phyloP scores from a whole-genome alignment of 2,329 filamentous ascomycete genomes.

The Alternaria brassicicola region DNA sequence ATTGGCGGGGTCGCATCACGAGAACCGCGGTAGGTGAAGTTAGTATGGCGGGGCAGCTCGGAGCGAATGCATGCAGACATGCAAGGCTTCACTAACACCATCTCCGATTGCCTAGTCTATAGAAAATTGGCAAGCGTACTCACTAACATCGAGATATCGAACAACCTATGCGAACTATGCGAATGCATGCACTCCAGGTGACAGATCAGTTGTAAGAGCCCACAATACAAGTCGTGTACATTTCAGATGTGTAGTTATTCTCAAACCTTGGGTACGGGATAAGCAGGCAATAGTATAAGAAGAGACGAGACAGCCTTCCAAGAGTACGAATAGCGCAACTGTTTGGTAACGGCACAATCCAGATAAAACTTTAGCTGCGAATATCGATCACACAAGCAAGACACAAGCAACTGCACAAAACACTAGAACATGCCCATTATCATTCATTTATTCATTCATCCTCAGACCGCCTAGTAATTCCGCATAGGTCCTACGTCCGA shows the following conservation, averaged over 20 bases:
- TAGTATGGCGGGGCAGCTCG: not conserved
- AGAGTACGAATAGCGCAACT: not conserved
- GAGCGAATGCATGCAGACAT: not conserved
- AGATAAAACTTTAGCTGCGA: not conserved
- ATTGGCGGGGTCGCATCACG: not conserved
- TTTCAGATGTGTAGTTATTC: no score
- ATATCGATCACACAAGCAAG: not conserved
- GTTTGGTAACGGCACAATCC: not conserved
- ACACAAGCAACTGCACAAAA: not conserved
- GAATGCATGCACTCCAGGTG: no score
- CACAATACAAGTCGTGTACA: no score
- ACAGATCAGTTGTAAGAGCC: no score
- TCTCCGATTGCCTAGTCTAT: not conserved
- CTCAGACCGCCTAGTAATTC: not conserved
- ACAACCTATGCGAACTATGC: no score
- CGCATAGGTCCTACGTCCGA: not conserved
- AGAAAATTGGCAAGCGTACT: not conserved
- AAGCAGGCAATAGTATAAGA: not conserved
- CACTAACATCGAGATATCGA: no score
- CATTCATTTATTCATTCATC: not conserved
- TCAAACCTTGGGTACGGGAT: no score
- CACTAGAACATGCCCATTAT: not conserved
- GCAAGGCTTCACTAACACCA: not conserved
- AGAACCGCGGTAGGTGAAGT: not conserved
- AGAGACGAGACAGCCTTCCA: not conserved